Conservation (phyloP, 2,329 filamentous ascomycete species). For the Pseudogymnoascus sp. region DNA sequence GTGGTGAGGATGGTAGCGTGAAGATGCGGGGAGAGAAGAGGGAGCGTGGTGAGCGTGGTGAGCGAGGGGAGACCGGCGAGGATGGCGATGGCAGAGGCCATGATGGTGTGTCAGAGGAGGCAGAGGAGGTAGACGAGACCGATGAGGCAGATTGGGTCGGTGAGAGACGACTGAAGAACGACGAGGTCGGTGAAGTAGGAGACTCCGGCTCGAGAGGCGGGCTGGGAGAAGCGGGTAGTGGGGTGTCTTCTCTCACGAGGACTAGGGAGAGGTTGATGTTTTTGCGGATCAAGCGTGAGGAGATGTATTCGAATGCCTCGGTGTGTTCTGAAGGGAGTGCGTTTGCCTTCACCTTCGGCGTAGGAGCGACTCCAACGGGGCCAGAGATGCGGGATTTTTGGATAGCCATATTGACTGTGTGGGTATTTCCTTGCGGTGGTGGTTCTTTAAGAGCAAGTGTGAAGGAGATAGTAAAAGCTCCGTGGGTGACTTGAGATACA, state of each 20-base stretch:
- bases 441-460: background rate
- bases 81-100: background rate
- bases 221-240: slow-evolving; percentile 35
- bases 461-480: background rate
- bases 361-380: slow-evolving; percentile 53
- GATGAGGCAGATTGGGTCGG: background rate
- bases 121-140: background rate
- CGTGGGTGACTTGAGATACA: background rate
- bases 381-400: slow-evolving; percentile 50
- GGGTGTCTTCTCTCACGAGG: slow-evolving; percentile 47
- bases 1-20: background rate
- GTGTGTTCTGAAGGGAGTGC: slow-evolving; percentile 47
- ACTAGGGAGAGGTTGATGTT: slow-evolving; percentile 48
- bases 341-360: slow-evolving; percentile 45
- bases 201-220: background rate
- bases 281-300: slow-evolving; percentile 46
- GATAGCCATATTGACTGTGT: slow-evolving; percentile 19
- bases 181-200: background rate
- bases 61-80: background rate
- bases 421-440: background rate
- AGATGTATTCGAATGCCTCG: slow-evolving; percentile 49
- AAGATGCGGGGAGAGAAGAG: slow-evolving; percentile 2
- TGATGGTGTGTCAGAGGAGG: background rate
- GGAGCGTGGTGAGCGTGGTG: background rate
- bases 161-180: background rate